These are phyloP conservation scores for Xylariaceae sp. DNA, from an alignment of 2,329 filamentous ascomycete species.

Conservation along the genomic window DNA sequence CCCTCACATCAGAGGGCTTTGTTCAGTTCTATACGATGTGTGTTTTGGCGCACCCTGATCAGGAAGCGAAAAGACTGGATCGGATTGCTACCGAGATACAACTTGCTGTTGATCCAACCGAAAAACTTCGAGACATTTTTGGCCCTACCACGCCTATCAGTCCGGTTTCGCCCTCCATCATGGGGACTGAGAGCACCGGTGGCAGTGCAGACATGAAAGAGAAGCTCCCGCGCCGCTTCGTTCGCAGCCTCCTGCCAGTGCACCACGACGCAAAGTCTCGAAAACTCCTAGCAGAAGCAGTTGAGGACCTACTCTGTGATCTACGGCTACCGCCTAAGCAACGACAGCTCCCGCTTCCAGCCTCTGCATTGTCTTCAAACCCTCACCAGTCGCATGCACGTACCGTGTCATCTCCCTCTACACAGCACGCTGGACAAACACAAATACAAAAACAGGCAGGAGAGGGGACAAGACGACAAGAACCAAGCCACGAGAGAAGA, in stretches of 20 bases:
- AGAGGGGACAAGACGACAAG: too few relatives aligned
- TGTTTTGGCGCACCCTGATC: conserved; percentile 72
- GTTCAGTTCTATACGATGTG: conserved; percentile 69
- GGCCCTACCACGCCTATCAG: background rate
- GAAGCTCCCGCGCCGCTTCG: conserved; percentile 75
- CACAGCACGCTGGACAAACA: background rate
- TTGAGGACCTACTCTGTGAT: conserved; percentile 43
- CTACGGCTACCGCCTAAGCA: conserved; percentile 11
- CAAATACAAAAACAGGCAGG: background rate
- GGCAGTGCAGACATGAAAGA: conserved; percentile 58
- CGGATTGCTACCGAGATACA: conserved; percentile 69
- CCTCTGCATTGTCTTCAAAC: background rate
- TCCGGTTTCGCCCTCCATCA: conserved; percentile 29
- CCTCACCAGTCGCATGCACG: background rate
- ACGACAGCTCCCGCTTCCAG: background rate
- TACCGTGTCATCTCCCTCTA: background rate
- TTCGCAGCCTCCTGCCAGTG: conserved; percentile 68
- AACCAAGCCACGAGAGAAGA: too few relatives aligned
- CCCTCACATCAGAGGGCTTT: conserved; percentile 66
- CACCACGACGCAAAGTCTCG: conserved; percentile 54
- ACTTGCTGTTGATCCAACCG: conserved; percentile 46
- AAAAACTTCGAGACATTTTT: background rate
- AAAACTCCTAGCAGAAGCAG: conserved; percentile 58
- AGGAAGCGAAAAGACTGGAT: conserved; percentile 68
- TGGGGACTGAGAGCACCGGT: background rate